phyloP scores from a whole-genome alignment of 768 basidiomycete genomes.

The Pleurotus giganteus region DNA sequence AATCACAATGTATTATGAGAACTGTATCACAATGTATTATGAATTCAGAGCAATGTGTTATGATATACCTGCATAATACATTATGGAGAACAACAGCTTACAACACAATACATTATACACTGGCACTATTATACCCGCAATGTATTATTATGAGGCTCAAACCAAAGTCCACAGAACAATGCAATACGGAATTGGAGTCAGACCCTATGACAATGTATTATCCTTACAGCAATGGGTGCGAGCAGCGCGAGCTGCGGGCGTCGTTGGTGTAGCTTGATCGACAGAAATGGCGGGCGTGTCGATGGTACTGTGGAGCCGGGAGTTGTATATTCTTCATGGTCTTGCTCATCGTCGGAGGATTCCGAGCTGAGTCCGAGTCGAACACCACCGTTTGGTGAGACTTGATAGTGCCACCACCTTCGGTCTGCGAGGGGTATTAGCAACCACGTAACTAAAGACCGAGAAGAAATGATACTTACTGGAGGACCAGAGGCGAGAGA shows the following conservation, averaged over 20 bases:
- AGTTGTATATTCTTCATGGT: constrained; percentile 26
- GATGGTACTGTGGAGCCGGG: constrained; percentile 15
- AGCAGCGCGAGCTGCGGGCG: background rate
- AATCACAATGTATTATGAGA: too few species aligned
- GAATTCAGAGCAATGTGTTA: too few species aligned
- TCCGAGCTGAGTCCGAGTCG: constrained; percentile 58
- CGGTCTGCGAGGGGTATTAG: constrained; percentile 49
- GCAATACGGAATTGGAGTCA: too few species aligned
- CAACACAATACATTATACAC: too few species aligned
- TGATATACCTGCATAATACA: too few species aligned
- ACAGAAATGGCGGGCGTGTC: background rate
- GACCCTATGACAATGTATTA: too few species aligned
- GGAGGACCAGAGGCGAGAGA: constrained; percentile 77
- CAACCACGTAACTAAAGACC: background rate
- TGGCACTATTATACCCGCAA: too few species aligned
- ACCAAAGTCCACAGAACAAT: too few species aligned
- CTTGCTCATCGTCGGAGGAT: constrained; percentile 29
- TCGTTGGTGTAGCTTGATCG: background rate
- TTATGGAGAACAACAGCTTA: too few species aligned
- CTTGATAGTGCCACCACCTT: constrained; percentile 82
- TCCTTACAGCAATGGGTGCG: too few species aligned
- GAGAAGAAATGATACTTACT: constrained; percentile 39
- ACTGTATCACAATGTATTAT: too few species aligned
- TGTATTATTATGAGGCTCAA: too few species aligned
- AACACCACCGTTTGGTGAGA: constrained; percentile 42